phyloP scores from a whole-genome alignment of 352 stramenopile species.

The Phytophthora megakarya region DNA sequence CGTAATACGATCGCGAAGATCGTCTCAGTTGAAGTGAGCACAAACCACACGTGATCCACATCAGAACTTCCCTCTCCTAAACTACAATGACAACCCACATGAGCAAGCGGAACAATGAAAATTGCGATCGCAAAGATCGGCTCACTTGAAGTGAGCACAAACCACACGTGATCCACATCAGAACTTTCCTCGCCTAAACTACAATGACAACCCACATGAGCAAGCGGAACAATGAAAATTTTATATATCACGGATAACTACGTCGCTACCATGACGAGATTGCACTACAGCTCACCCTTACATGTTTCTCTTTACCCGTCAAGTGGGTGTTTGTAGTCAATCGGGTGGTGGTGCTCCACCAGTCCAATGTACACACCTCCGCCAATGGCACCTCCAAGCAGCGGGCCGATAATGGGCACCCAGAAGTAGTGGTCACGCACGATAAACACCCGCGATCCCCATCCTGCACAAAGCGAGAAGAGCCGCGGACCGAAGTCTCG shows the following conservation, averaged over 20 bases:
- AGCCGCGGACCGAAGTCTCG: slow-evolving; percentile 47
- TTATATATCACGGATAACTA: slow-evolving; percentile 7
- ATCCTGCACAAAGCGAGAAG: slow-evolving; percentile 42
- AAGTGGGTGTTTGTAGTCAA: slow-evolving; percentile 40
- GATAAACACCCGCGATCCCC: slow-evolving; percentile 44
- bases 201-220: too few species aligned
- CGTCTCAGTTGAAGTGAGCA: not conserved
- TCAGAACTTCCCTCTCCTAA: not conserved
- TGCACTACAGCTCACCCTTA: not conserved
- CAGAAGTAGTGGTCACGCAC: slow-evolving; percentile 41
- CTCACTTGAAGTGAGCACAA: not conserved
- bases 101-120: not conserved
- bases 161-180: not conserved
- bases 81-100: too few species aligned
- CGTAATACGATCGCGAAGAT: too few species aligned
- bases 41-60: not conserved
- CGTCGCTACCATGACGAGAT: slow-evolving; percentile 4
- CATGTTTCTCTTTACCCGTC: slow-evolving; percentile 11
- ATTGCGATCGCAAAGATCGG: too few species aligned
- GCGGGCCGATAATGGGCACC: slow-evolving; percentile 33
- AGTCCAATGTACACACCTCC: slow-evolving; percentile 37
- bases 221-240: slow-evolving; percentile 1
- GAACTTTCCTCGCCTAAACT: too few species aligned
- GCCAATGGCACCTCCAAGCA: slow-evolving; percentile 39
- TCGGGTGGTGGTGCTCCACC: slow-evolving; percentile 47